A percentile compares a stretch with the other conserved stretches of the same genome.
These are phyloP conservation scores for Metarhizium anisopliae DNA, from an alignment of 2,329 filamentous ascomycete genomes.

Conservation along the genomic window DNA sequence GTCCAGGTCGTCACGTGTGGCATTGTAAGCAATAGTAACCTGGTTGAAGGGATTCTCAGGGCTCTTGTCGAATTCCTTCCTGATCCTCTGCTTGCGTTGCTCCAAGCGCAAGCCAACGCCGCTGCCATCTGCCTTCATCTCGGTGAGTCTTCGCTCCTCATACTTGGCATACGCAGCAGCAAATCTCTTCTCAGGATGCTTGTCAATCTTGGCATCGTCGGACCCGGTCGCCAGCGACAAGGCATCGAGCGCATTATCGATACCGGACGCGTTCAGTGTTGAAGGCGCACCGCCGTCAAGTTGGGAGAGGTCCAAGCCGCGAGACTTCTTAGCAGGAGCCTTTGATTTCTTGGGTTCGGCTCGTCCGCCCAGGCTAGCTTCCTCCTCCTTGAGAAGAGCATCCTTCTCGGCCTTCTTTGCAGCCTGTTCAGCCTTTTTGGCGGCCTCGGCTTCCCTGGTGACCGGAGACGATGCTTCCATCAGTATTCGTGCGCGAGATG, in stretches of 20 bases:
- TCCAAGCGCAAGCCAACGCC: constrained; percentile 65
- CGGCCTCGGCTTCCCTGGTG: constrained; percentile 27
- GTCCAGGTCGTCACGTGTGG: constrained; percentile 66
- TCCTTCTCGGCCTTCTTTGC: constrained; percentile 94
- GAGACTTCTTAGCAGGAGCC: constrained; percentile 57
- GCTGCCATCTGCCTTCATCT: constrained; percentile 76
- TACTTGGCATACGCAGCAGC: constrained; percentile 78
- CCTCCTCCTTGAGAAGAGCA: constrained; percentile 74
- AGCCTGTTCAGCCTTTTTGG: constrained; percentile 72
- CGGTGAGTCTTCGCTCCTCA: constrained; percentile 69
- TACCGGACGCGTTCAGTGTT: constrained; percentile 72
- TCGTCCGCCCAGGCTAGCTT: constrained; percentile 52
- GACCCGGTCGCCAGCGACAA: constrained; percentile 53
- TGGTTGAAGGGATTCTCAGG: constrained; percentile 96
- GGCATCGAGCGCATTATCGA: constrained; percentile 89
- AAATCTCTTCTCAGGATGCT: constrained; percentile 79
- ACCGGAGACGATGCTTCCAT: background rate
- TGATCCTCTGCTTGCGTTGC: constrained; percentile 75
- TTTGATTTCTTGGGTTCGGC: constrained; percentile 59
- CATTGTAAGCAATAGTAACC: constrained; percentile 66
- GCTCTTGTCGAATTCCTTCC: constrained; percentile 91
- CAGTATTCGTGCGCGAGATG: background rate
- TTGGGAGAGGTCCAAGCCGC: constrained; percentile 65
- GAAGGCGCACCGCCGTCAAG: constrained; percentile 55
- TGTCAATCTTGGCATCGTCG: constrained; percentile 66